Percentiles rank a stretch among this genome's conserved stretches.
Evolutionary conservation across 192 early-diverging fungal species (phyloP).

Genomic region (Chytriomyces sp.): DNA sequence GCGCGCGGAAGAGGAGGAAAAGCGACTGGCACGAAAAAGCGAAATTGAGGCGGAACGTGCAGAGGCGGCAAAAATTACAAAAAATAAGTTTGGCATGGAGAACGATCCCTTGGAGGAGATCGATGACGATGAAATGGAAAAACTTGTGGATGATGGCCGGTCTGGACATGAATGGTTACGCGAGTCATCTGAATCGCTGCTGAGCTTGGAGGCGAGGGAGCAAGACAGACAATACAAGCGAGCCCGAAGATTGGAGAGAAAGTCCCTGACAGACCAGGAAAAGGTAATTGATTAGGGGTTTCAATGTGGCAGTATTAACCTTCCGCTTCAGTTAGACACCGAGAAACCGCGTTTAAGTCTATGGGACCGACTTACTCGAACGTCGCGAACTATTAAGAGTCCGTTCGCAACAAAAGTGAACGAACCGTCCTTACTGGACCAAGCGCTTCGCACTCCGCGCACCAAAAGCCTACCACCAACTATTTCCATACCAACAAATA

Average conservation of each 20-base stretch:
- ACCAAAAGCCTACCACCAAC: background rate
- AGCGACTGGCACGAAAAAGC: background rate
- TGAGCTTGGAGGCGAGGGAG: background rate
- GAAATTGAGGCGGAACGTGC: background rate
- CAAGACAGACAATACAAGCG: background rate
- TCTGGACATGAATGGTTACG: conserved; percentile 26
- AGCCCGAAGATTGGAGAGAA: background rate
- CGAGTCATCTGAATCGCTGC: background rate
- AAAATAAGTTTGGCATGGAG: conserved; percentile 1
- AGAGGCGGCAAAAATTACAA: background rate
- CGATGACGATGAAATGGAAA: conserved; percentile 6
- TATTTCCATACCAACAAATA: background rate
- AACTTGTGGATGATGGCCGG: conserved; percentile 16
- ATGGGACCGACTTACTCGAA: background rate
- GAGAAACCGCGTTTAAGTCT: background rate
- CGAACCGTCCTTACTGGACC: background rate
- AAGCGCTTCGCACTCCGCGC: background rate
- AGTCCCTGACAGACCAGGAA: background rate
- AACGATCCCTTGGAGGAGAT: conserved; percentile 3
- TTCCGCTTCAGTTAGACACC: background rate
- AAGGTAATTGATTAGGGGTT: background rate
- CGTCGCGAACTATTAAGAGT: background rate
- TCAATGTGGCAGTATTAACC: no score
- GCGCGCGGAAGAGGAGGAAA: conserved; percentile 12
- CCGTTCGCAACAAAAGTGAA: background rate